These are phyloP conservation scores for Penicillium sp. DNA, from an alignment of 2,329 filamentous ascomycete genomes.

Conservation along the genomic window DNA sequence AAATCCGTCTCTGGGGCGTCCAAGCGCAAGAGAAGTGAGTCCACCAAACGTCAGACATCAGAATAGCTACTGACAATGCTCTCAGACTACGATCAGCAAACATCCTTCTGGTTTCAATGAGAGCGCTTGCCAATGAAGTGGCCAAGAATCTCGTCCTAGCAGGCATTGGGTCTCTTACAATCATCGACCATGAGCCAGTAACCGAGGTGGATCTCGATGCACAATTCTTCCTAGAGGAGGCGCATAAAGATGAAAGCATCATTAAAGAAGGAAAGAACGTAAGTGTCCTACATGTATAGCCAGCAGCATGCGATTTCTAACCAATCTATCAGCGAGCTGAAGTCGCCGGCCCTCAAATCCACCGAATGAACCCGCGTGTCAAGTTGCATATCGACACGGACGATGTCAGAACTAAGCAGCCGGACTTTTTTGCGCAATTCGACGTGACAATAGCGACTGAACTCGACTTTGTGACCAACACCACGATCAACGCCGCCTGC, in stretches of 20 bases:
- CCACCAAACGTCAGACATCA: not conserved
- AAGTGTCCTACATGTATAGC: not conserved
- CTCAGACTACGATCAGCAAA: constrained; percentile 76
- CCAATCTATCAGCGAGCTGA: constrained; percentile 57
- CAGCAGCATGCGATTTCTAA: not conserved
- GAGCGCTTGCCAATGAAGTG: constrained; percentile 84
- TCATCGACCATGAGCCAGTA: constrained; percentile 71
- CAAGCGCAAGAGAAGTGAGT: constrained; percentile 73
- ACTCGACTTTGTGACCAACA: constrained; percentile 66
- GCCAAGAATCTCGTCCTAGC: constrained; percentile 96
- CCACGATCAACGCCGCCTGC: constrained; percentile 78
- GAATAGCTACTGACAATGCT: not conserved
- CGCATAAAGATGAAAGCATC: constrained; percentile 37
- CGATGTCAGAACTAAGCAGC: constrained; percentile 60
- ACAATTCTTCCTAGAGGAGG: constrained; percentile 74
- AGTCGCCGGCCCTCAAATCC: constrained; percentile 70
- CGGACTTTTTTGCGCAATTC: constrained; percentile 70
- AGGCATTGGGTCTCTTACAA: constrained; percentile 82
- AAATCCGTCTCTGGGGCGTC: constrained; percentile 95
- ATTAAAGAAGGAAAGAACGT: constrained; percentile 63
- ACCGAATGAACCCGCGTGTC: constrained; percentile 85
- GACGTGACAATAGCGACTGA: constrained; percentile 88
- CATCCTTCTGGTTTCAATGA: constrained; percentile 81
- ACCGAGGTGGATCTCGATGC: constrained; percentile 73
- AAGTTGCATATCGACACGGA: constrained; percentile 63